Evolutionary conservation across 2,329 filamentous ascomycete genomes (phyloP).

Genomic region (Neonectria magnoliae): DNA sequence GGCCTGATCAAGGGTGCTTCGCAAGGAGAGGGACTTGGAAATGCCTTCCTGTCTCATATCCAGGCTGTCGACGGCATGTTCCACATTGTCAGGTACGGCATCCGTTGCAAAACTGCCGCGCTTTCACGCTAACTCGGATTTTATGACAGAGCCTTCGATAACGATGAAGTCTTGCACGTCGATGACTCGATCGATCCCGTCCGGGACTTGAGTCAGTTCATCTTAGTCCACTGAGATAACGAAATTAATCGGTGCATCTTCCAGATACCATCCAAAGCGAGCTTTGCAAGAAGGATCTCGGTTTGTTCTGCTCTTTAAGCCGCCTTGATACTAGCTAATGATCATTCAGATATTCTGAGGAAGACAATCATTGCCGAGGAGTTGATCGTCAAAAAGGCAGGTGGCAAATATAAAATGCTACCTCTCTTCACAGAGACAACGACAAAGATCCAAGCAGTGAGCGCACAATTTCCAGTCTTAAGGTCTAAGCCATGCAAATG

Average conservation of each 20-base stretch:
- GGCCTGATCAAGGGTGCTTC: constrained; percentile 57
- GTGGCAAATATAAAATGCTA: constrained; percentile 58
- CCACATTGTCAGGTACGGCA: constrained; percentile 53
- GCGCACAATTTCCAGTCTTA: constrained; percentile 6
- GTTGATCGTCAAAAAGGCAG: constrained; percentile 52
- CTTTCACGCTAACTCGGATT: constrained; percentile 11
- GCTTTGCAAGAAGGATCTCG: constrained; percentile 51
- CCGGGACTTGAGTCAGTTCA: constrained; percentile 51
- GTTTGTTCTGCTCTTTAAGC: constrained; percentile 3
- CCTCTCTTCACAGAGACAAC: constrained; percentile 56
- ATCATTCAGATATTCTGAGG: constrained; percentile 48
- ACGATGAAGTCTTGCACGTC: constrained; percentile 57
- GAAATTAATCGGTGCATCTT: constrained; percentile 8
- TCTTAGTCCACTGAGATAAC: not conserved
- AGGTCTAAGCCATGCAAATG: not conserved
- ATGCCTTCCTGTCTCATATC: constrained; percentile 57
- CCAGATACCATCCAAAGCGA: constrained; percentile 42
- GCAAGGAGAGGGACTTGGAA: constrained; percentile 56
- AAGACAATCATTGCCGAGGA: constrained; percentile 54
- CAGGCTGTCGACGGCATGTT: constrained; percentile 58
- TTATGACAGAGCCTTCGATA: constrained; percentile 52
- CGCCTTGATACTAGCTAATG: not conserved
- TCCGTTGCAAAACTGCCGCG: not conserved
- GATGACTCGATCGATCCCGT: constrained; percentile 58
- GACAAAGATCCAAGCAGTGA: constrained; percentile 50